phyloP scores from a whole-genome alignment of 805 yeast species.

The Ogataea thermomethanolica region DNA sequence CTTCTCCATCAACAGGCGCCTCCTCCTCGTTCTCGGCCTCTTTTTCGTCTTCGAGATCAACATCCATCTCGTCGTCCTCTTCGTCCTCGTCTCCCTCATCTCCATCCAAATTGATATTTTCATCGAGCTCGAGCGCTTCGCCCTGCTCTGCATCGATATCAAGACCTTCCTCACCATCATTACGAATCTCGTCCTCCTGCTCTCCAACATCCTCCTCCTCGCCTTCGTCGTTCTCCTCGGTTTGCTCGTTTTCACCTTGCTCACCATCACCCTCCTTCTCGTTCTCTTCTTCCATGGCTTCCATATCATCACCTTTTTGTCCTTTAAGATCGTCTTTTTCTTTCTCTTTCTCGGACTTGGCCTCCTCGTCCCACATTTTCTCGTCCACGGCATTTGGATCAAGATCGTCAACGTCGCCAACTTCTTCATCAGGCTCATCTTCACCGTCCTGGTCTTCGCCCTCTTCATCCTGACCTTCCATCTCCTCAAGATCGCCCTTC shows the following conservation, averaged over 20 bases:
- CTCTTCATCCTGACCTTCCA: slow-evolving; percentile 59
- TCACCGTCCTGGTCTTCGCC: slow-evolving; percentile 45
- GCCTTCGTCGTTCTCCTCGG: slow-evolving; percentile 39
- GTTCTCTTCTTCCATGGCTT: slow-evolving; percentile 43
- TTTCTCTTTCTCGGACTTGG: slow-evolving; percentile 72
- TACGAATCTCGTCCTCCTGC: slow-evolving; percentile 72
- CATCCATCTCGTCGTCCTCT: slow-evolving; percentile 11
- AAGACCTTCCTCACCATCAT: slow-evolving; percentile 64
- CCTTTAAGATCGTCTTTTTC: slow-evolving; percentile 71
- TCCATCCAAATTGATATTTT: slow-evolving; percentile 85
- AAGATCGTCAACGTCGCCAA: slow-evolving; percentile 82
- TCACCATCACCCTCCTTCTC: slow-evolving; percentile 33
- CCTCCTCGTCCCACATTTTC: slow-evolving; percentile 97
- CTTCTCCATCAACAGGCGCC: slow-evolving; percentile 27
- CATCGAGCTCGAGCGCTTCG: slow-evolving; percentile 88
- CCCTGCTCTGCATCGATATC: slow-evolving; percentile 77
- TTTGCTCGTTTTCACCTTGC: slow-evolving; percentile 35
- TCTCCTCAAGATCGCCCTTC: slow-evolving; percentile 89
- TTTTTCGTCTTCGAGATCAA: slow-evolving; percentile 26
- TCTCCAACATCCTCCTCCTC: slow-evolving; percentile 74
- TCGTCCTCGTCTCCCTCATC: slow-evolving; percentile 55
- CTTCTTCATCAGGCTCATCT: slow-evolving; percentile 75
- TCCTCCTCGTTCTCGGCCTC: slow-evolving; percentile 28
- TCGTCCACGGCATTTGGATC: slow-evolving; percentile 96
- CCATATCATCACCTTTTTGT: slow-evolving; percentile 47